Base-by-base conservation (phyloP, 2,329 filamentous ascomycete species). In the Plenodomus biglobosus region DNA sequence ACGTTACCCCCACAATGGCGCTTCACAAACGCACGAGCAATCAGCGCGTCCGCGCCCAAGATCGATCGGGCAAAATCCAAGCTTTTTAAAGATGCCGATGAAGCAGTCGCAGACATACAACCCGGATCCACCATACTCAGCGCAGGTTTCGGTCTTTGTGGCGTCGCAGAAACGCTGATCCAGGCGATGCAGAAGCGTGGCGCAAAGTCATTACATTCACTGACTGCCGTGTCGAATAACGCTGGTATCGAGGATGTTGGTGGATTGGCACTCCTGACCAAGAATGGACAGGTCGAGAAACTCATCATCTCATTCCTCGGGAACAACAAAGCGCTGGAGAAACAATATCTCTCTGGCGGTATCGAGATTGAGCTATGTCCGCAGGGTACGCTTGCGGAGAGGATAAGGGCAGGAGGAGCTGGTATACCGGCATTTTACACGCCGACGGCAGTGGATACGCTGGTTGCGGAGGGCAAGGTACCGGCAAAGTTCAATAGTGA, bases 381-480 rank as follows among this genome's bases (percentile, higher is more conserved):
- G 0, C 88, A 92, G 61, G 88, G 88, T 10, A 88, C 86, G 1
- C 74, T 90, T 39, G 86, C 85, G 0, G 86, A 90, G 75, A 78
- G 87, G 52, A 81, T 90, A 61, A 76, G 87, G 40, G 86, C 86
- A 15, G 88, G 81, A 1, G 88, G 88, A 15, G 86, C 86, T 30
- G 88, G 88, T 3, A 90, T 92, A 45, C 87, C 88, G 3, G 88
- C 88, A 0, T 92, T 94, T 66, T 94, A 85, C 64, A 92, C 89
- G 0, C 85, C 88, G 0, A 90, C 89, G 0, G 88, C 65, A 75
- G 69, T 74, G 7, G 83, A 84, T 46, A 88, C 85, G 0, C 73
- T 86, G 1, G 68, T 89, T 2, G 81, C 88, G 62, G 80, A 81
- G 16, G 86, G 86, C 19, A 80, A 86, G 42, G 86, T 90, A 19